Evolutionary conservation across 306 rosid genomes (phyloP).

Genomic region (Cotoneaster glaucophyllus): DNA sequence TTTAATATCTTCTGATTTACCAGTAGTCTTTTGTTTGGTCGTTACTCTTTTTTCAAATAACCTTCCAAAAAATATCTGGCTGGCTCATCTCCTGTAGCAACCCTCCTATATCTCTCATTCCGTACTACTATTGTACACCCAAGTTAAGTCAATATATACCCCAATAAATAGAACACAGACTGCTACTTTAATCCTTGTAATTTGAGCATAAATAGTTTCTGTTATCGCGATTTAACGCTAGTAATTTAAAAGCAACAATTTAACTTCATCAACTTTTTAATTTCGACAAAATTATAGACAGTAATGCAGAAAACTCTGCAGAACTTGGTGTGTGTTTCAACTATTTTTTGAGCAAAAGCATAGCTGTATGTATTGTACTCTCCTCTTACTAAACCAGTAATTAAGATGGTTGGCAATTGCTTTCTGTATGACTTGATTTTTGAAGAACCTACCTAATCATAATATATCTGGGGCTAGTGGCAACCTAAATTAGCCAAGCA

Average conservation of each 20-base stretch:
- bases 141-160: background rate
- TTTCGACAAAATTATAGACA: background rate
- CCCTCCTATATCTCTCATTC: background rate
- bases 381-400: background rate
- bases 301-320: background rate
- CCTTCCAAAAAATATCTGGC: constrained; percentile 1
- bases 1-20: background rate
- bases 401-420: background rate
- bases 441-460: background rate
- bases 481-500: background rate
- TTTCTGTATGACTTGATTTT: background rate
- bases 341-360: constrained; percentile 1
- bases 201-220: background rate
- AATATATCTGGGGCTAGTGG: background rate
- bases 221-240: background rate
- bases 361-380: background rate
- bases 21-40: background rate
- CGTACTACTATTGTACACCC: background rate
- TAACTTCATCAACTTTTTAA: background rate
- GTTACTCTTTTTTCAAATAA: background rate
- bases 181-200: background rate
- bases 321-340: background rate
- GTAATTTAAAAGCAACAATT: background rate
- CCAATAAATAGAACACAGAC: background rate
- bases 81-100: background rate